Base-by-base conservation (phyloP, 179 eudicot genomes). In the Nepenthes alata region DNA sequence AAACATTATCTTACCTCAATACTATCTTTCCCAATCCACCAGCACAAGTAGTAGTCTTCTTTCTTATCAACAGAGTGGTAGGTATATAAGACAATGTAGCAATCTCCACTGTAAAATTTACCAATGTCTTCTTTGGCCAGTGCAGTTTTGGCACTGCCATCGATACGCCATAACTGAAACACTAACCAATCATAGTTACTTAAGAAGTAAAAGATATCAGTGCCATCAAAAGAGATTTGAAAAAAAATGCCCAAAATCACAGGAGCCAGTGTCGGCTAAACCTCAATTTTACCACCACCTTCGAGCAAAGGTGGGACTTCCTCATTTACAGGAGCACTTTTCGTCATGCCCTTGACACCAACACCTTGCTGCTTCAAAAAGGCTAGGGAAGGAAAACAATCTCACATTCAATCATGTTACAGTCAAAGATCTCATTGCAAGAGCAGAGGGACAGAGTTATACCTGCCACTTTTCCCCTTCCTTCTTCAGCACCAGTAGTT, bases 401-500 rank as follows among this genome's bases (percentile, higher is more conserved):
- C 15, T 15, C 45, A 56, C 47, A 35, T 62, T 7, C 48, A 4
- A 60, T 14, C 38, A 15, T n/a, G 37, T 35, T 10, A 15, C 55
- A 65, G 36, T 35, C 48, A 44, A 62, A 53, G 61, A n/a, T 35
- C 50, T 2, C 4, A 25, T 55, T 8, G 47, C 15, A 2, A 41
- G 9, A 67, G 36, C 15, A 12, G 45, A 56, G 14, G 36, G 36
- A 52, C 34, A 48, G 34, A 47, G 62, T 58, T 0, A 47, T 71
- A 94, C 99, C 99, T 80, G 99, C 94, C 13, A 91, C 99, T 84
- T 84, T 87, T 76, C 97, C 97, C 74, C 96, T 79, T 73, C 97
- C 96, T 75, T 91, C 99, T 72, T 90, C 99, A 57, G 79, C 72
- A 74, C 77, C 75, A 58, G 94, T 73, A 75, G 95, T 81, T 25